These are phyloP conservation scores for Meripilus lineatus DNA, from an alignment of 1,284 basidiomycete genomes.

Conservation along the genomic window DNA sequence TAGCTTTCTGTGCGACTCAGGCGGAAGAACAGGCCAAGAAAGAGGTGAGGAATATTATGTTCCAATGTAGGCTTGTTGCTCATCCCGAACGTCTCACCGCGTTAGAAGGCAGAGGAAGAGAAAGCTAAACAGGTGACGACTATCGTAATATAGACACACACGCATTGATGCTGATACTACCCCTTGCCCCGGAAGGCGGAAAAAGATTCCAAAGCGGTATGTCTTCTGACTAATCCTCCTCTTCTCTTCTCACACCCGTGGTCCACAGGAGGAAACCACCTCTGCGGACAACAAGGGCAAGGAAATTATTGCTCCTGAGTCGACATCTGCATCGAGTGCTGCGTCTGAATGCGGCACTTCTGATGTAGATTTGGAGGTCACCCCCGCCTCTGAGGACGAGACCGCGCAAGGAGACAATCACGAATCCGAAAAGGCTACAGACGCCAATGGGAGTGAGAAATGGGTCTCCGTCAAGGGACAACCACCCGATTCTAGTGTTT, in stretches of 20 bases:
- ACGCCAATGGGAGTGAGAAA: constrained; percentile 49
- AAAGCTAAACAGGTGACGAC: constrained; percentile 31
- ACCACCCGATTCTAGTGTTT: constrained; percentile 12
- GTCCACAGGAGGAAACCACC: constrained; percentile 20
- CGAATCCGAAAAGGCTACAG: constrained; percentile 28
- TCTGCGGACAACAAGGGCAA: constrained; percentile 66
- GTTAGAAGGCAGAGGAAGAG: constrained; percentile 49
- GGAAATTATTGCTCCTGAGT: constrained; percentile 70
- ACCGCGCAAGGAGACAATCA: constrained; percentile 19
- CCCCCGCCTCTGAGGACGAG: not conserved
- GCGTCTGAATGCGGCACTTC: not conserved
- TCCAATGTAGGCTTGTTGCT: not conserved
- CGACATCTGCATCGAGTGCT: constrained; percentile 34
- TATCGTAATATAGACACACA: constrained; percentile 4
- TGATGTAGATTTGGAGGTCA: not conserved
- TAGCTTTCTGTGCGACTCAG: constrained; percentile 13
- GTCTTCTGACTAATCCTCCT: constrained; percentile 14
- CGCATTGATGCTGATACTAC: constrained; percentile 29
- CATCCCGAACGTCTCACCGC: constrained; percentile 4
- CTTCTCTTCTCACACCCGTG: constrained; percentile 18
- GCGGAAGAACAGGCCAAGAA: constrained; percentile 39
- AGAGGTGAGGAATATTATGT: constrained; percentile 24
- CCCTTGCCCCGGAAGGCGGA: constrained; percentile 26
- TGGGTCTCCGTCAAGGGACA: constrained; percentile 64
- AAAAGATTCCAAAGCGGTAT: constrained; percentile 47